phyloP scores from a whole-genome alignment of 2,329 filamentous ascomycete species.

The Chaetomium strumarium region DNA sequence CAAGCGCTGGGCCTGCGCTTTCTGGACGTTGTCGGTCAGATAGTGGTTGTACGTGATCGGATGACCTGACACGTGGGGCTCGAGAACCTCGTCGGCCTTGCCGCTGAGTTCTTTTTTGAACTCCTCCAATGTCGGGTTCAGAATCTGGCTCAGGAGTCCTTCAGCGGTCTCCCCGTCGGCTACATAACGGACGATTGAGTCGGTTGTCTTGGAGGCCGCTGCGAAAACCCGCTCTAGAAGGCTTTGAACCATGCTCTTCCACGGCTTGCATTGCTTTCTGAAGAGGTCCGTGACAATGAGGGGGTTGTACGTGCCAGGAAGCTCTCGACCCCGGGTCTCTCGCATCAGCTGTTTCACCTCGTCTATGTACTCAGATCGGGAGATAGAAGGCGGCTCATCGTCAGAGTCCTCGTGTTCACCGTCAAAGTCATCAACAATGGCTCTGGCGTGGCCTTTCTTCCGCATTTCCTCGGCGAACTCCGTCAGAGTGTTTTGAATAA shows the following conservation, averaged over 20 bases:
- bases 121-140: slow-evolving; percentile 23
- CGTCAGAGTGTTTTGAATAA: slow-evolving; percentile 44
- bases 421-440: slow-evolving; percentile 29
- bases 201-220: slow-evolving; percentile 18
- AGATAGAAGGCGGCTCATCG: slow-evolving; percentile 6
- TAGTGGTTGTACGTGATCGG: slow-evolving; percentile 38
- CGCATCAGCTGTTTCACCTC: slow-evolving; percentile 27
- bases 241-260: slow-evolving; percentile 21
- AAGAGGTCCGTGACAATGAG: slow-evolving; percentile 32
- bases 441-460: slow-evolving; percentile 35
- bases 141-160: slow-evolving; percentile 16
- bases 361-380: slow-evolving; percentile 18
- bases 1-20: slow-evolving; percentile 17
- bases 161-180: slow-evolving; percentile 20
- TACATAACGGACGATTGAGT: slow-evolving; percentile 21
- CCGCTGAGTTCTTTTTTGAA: slow-evolving; percentile 17
- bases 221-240: slow-evolving; percentile 11
- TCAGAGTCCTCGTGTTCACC: no score
- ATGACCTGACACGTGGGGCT: slow-evolving; percentile 26
- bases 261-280: slow-evolving; percentile 29
- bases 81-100: slow-evolving; percentile 28
- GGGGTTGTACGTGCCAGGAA: slow-evolving; percentile 33
- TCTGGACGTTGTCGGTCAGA: slow-evolving; percentile 32
- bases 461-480: slow-evolving; percentile 43
- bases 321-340: slow-evolving; percentile 30